phyloP scores from a whole-genome alignment of 1,139 yeast genomes.

The Hansenula sp. region DNA sequence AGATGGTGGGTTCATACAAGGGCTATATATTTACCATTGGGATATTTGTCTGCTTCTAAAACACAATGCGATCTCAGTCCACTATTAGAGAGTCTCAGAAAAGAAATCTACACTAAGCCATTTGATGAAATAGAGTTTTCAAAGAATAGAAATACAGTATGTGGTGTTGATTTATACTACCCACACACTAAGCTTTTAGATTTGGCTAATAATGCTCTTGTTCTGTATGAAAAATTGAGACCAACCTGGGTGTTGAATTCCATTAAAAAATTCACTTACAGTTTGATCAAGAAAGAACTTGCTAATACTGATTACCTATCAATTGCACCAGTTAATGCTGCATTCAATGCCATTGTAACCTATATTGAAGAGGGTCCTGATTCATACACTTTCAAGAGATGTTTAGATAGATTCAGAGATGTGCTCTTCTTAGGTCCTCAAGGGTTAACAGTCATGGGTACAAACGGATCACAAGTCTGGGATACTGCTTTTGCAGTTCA shows the following conservation, averaged over 20 bases:
- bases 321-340: slow-evolving; percentile 93
- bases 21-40: slow-evolving; percentile 84
- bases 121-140: slow-evolving; percentile 67
- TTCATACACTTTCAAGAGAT: slow-evolving; percentile 54
- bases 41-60: slow-evolving; percentile 64
- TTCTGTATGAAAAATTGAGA: slow-evolving; percentile 66
- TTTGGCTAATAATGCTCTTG: slow-evolving; percentile 54
- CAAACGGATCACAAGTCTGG: slow-evolving; percentile 98
- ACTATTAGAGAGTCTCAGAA: slow-evolving; percentile 56
- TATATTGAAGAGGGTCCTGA: slow-evolving; percentile 64
- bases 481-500: slow-evolving; percentile 91
- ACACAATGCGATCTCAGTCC: slow-evolving; percentile 60
- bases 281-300: slow-evolving; percentile 68
- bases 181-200: slow-evolving; percentile 78
- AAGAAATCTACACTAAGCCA: slow-evolving; percentile 70
- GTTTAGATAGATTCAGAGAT: slow-evolving; percentile 65
- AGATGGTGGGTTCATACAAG: slow-evolving; percentile 99
- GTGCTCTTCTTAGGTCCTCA: slow-evolving; percentile 80
- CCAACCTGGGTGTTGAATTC: slow-evolving; percentile 66
- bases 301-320: slow-evolving; percentile 76
- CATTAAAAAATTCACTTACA: slow-evolving; percentile 52
- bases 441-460: slow-evolving; percentile 94
- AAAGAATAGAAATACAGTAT: slow-evolving; percentile 73
- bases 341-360: slow-evolving; percentile 73
- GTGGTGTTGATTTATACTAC: slow-evolving; percentile 89